Evolutionary conservation across 495 filamentous ascomycete genomes (phyloP), one percentile per base, ranked within the genome.

Genomic region (Bacidia rubella): DNA sequence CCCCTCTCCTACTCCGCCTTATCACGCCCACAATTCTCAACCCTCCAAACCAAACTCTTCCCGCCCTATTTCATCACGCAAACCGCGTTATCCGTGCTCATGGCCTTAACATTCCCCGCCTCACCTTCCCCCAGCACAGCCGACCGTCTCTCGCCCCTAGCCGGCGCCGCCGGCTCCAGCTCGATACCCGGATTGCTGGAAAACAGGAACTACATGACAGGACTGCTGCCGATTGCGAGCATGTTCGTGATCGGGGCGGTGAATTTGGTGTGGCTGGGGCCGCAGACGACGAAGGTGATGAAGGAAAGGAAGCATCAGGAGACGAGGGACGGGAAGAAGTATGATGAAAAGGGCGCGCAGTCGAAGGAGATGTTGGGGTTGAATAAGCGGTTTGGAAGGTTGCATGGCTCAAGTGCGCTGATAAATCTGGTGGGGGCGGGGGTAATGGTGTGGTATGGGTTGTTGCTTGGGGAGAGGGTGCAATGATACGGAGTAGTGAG

Each of bases 1-100:
- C 73, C 84, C 25, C 65, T 89, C 42, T 79, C 85, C 51, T 95
- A 80, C 72, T 74, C 72, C 42, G 74, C 78, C 51, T 79, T 96
- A 45, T 74, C 86, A 10, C 80, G 86, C 10, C 79, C 86, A 0
- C 81, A 89, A 63, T 97, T 97, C 69, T 73, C 80, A 3, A 71
- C 76, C 32, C 74, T 97, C 23, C 90, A 94, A 68, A 68, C 77
- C 29, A 75, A 75, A 59, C 79, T 87, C 60, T 90, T 93, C 68
- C 90, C 90, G 21, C 66, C 83, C 58, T 97, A 90, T 71, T 95
- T 96, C 66, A 70, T 76, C 22, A 65, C 95, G 41, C 90, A 95
- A 70, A 78, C 85, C 2, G 74, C 76, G 3, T 70, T 87, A 2
- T 85, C 90, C 5, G 64, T 80, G 12, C 58, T 87, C 19, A 69